Conservation (phyloP, 73 alveolate species). For the Paraurostyla sp. region DNA sequence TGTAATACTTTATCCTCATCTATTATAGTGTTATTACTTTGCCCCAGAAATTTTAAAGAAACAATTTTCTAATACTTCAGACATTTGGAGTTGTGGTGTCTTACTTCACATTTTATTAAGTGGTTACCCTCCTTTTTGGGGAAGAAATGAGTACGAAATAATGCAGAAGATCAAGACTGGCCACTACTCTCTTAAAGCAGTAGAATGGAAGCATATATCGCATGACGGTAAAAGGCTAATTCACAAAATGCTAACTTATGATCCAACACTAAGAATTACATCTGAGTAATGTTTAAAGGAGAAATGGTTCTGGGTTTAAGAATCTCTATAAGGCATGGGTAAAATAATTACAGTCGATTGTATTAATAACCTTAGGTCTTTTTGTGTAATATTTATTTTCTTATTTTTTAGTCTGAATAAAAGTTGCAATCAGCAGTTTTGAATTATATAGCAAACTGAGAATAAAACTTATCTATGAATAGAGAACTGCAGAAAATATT, state of each 20-base stretch:
- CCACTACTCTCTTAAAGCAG: slow-evolving; percentile 34
- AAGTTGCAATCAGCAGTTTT: slow-evolving; percentile 41
- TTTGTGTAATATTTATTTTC: background rate
- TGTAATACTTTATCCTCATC: background rate
- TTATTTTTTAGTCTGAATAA: slow-evolving; percentile 14
- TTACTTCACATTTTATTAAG: slow-evolving; percentile 20
- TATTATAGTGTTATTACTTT: background rate
- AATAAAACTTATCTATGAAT: slow-evolving; percentile 9
- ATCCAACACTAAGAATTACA: background rate
- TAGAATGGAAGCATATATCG: slow-evolving; percentile 43
- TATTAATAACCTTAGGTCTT: slow-evolving; percentile 33
- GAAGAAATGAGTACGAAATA: slow-evolving; percentile 13
- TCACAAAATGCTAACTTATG: slow-evolving; percentile 3
- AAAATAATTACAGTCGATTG: slow-evolving; percentile 42
- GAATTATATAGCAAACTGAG: slow-evolving; percentile 6
- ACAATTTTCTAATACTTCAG: slow-evolving; percentile 15
- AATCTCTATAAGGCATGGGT: slow-evolving; percentile 8
- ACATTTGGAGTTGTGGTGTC: slow-evolving; percentile 43
- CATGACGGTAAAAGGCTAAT: slow-evolving; percentile 4
- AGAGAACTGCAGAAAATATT: slow-evolving; percentile 1
- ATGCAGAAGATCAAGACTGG: background rate
- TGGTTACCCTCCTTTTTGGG: slow-evolving; percentile 58
- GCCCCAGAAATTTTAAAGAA: slow-evolving; percentile 27
- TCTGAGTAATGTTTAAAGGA: slow-evolving; percentile 23
- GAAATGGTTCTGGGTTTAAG: background rate